Conservation (phyloP, 805 yeast species). For the Blastobotrys peoriensis region DNA sequence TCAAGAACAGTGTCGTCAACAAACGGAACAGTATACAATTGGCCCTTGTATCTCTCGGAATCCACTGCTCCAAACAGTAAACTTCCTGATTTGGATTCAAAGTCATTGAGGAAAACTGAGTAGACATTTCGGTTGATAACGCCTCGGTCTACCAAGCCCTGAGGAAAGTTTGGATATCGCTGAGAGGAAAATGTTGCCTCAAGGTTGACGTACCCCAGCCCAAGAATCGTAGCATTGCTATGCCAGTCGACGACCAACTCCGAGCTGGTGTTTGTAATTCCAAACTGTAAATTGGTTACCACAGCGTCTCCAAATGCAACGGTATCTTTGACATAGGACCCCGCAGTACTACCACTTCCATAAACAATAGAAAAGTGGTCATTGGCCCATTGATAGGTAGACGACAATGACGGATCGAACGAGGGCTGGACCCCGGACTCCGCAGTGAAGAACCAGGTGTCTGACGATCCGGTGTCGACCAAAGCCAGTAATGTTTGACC, state of each 20-base stretch:
- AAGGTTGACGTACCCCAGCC: slow-evolving; percentile 1
- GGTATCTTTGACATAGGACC: slow-evolving; percentile 54
- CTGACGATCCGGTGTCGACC: slow-evolving; percentile 67
- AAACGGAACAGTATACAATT: slow-evolving; percentile 27
- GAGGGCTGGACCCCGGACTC: slow-evolving; percentile 1
- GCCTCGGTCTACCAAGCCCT: slow-evolving; percentile 32
- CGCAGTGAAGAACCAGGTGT: slow-evolving; percentile 45
- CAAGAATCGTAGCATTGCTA: slow-evolving; percentile 3
- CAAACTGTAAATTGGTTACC: slow-evolving; percentile 27
- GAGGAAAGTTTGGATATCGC: slow-evolving; percentile 29
- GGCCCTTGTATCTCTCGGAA: slow-evolving; percentile 8
- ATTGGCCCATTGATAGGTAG: slow-evolving; percentile 18
- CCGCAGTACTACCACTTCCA: slow-evolving; percentile 37
- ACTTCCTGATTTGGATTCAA: slow-evolving; percentile 16
- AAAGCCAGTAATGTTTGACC: slow-evolving; percentile 45
- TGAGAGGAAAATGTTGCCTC: slow-evolving; percentile 2
- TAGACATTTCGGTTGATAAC: slow-evolving; percentile 34
- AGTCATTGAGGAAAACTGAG: slow-evolving; percentile 36
- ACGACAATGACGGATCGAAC: slow-evolving; percentile 9
- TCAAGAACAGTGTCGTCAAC: slow-evolving; percentile 27
- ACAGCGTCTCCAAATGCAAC: slow-evolving; percentile 42
- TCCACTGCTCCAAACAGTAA: slow-evolving; percentile 12
- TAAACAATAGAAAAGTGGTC: slow-evolving; percentile 18
- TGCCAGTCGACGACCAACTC: slow-evolving; percentile 7
- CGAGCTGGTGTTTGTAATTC: no score